Base-by-base conservation (phyloP, 495 filamentous ascomycete species). In the Halenospora varia region DNA sequence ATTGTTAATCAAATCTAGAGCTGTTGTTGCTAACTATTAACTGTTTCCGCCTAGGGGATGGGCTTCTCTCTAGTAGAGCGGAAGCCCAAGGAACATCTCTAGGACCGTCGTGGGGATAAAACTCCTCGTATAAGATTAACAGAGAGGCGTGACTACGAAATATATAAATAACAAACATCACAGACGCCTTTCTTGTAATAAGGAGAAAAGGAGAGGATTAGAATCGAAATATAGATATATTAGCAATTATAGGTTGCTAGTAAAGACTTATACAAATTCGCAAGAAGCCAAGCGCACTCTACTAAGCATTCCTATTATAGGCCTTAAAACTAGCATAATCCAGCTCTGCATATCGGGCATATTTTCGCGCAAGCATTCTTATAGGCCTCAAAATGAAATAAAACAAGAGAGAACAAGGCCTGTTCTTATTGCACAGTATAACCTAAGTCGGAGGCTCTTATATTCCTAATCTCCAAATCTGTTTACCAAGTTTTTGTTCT, bases 311-410 rank as follows among this genome's bases (percentile, higher is more conserved):
- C n/a, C n/a, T n/a, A n/a, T 56, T 48, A 23, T 48, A 48, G 42
- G 23, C 53, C 41, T 25, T 25, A 56, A 56, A 56, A 26, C 23
- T 19, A 48, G 23, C 44, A 23, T 56, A 23, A 25, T 56, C 17
- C 44, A 49, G 23, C 42, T 40, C 2, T 9, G 17, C 53, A 56
- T 15, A 40, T 15, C 15, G 15, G 35, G n/a, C n/a, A n/a, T n/a
- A n/a, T n/a, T n/a, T 40, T 8, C 15, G 15, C 9, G 15, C 8
- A 15, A 8, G 9, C 35, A 8, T 9, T 40, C 9, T 40, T 40
- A 15, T 40, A 40, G 35, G 35, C 35, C 35, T 40, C 35, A 40
- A 40, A 40, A 15, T 25, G 8, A 26, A 39, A 9, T 19, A 39
- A 53, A 15, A 41, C 25, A 10, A 19, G n/a, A n/a, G n/a, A n/a